Evolutionary conservation across 2,329 filamentous ascomycete species (phyloP).

Genomic region (Monosporascus sp.): DNA sequence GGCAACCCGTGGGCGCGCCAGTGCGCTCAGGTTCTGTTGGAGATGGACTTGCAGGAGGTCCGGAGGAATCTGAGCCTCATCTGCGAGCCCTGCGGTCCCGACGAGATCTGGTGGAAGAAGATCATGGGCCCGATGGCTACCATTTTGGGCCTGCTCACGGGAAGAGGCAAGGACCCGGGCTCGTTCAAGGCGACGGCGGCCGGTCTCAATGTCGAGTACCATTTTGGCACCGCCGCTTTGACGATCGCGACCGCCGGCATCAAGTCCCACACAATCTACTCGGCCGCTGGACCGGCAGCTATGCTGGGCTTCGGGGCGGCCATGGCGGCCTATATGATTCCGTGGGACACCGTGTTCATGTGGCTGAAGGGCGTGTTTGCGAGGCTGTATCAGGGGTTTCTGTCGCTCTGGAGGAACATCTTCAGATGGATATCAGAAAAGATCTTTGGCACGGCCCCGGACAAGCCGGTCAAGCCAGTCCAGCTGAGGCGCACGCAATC

Average conservation of each 20-base stretch:
- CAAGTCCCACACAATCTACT: conserved; percentile 1
- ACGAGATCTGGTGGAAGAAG: background rate
- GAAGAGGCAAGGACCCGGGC: conserved; percentile 1
- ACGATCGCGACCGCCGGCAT: conserved; percentile 1
- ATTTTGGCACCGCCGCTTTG: conserved; percentile 3
- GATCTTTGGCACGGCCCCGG: background rate
- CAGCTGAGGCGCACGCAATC: background rate
- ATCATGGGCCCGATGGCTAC: conserved; percentile 1
- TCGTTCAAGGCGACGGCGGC: conserved; percentile 3
- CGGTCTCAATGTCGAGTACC: conserved; percentile 5
- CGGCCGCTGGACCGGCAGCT: conserved; percentile 1
- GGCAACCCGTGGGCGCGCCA: background rate
- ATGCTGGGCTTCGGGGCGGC: conserved; percentile 3
- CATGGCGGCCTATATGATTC: conserved; percentile 1
- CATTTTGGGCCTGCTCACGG: conserved; percentile 4
- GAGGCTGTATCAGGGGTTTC: conserved; percentile 1
- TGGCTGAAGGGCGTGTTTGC: conserved; percentile 3
- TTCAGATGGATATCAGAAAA: background rate
- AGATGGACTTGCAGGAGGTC: background rate
- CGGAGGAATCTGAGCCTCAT: background rate
- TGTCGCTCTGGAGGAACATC: background rate
- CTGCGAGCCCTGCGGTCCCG: background rate
- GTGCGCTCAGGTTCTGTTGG: background rate
- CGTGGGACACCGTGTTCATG: conserved; percentile 4
- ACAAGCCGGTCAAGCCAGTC: background rate